Conservation (phyloP, 495 filamentous ascomycete genomes). For the Aspergillus nidulans region DNA sequence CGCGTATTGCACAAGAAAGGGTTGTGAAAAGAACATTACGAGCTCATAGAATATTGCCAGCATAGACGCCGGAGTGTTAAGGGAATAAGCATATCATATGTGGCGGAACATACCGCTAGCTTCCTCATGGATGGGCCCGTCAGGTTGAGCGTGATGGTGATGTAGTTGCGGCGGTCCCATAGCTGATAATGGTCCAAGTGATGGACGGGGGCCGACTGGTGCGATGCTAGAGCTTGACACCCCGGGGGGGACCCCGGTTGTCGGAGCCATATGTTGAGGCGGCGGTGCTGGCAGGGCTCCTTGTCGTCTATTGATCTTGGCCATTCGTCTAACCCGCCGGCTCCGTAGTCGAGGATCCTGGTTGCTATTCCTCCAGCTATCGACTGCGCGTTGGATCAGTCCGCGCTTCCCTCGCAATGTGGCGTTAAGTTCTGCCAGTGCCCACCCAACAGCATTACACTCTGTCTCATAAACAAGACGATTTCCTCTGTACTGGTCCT, state of each 20-base stretch:
- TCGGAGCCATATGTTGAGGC: constrained; percentile 50
- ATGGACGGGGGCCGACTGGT: constrained; percentile 40
- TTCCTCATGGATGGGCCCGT: constrained; percentile 74
- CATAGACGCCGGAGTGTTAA: constrained; percentile 10
- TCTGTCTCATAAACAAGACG: constrained; percentile 94
- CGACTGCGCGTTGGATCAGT: constrained; percentile 92
- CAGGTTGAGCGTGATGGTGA: constrained; percentile 76
- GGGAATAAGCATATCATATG: constrained; percentile 45
- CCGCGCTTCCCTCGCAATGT: constrained; percentile 88
- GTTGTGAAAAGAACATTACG: constrained; percentile 4
- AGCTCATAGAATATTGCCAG: constrained; percentile 7
- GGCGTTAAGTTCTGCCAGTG: constrained; percentile 86
- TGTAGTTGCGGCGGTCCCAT: constrained; percentile 67
- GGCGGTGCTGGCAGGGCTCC: constrained; percentile 35
- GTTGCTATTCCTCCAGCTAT: constrained; percentile 99
- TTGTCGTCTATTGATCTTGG: constrained; percentile 83
- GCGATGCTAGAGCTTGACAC: constrained; percentile 47
- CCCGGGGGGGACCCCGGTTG: constrained; percentile 48
- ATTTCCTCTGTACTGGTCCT: constrained; percentile 94
- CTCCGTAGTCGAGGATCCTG: constrained; percentile 88
- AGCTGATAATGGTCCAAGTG: constrained; percentile 50
- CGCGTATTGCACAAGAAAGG: not conserved
- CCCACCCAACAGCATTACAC: constrained; percentile 98
- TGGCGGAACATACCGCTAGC: constrained; percentile 93
- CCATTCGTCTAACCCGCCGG: constrained; percentile 86